Conservation (phyloP, 1,139 yeast species). For the Hyphopichia khmerensis region DNA sequence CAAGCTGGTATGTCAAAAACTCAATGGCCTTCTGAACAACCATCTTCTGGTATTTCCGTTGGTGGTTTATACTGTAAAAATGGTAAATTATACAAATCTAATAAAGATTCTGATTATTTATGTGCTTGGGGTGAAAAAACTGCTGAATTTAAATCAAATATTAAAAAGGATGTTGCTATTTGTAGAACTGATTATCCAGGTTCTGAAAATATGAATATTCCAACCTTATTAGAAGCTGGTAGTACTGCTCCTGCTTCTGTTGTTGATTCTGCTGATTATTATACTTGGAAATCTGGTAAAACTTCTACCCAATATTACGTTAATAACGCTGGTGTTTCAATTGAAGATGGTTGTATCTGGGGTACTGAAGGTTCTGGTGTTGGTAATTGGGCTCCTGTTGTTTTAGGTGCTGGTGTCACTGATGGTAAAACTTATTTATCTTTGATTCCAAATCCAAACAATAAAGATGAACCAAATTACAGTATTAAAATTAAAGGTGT, state of each 20-base stretch:
- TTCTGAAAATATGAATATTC: constrained; percentile 83
- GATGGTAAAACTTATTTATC: constrained; percentile 68
- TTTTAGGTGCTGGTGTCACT: constrained; percentile 71
- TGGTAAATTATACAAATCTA: constrained; percentile 70
- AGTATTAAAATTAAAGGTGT: constrained; percentile 69
- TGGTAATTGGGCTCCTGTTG: constrained; percentile 86
- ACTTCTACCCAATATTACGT: constrained; percentile 82
- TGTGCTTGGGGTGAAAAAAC: constrained; percentile 76
- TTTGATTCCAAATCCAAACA: constrained; percentile 81
- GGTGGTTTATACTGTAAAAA: constrained; percentile 74
- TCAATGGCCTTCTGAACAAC: constrained; percentile 79
- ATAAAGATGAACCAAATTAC: constrained; percentile 58
- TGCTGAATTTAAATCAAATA: constrained; percentile 59
- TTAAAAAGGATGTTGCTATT: constrained; percentile 61
- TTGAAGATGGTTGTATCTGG: constrained; percentile 77
- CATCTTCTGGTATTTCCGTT: constrained; percentile 70
- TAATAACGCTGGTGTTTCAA: constrained; percentile 75
- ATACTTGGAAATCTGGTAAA: constrained; percentile 60
- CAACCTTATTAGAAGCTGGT: constrained; percentile 68
- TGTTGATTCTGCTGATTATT: constrained; percentile 63
- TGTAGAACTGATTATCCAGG: constrained; percentile 91
- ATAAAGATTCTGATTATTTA: constrained; percentile 55
- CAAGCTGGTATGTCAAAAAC: constrained; percentile 91
- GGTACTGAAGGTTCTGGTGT: constrained; percentile 61
- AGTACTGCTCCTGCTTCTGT: constrained; percentile 57